Base-by-base conservation (phyloP, 192 early-diverging fungal species). In the Coemansia sp. region DNA sequence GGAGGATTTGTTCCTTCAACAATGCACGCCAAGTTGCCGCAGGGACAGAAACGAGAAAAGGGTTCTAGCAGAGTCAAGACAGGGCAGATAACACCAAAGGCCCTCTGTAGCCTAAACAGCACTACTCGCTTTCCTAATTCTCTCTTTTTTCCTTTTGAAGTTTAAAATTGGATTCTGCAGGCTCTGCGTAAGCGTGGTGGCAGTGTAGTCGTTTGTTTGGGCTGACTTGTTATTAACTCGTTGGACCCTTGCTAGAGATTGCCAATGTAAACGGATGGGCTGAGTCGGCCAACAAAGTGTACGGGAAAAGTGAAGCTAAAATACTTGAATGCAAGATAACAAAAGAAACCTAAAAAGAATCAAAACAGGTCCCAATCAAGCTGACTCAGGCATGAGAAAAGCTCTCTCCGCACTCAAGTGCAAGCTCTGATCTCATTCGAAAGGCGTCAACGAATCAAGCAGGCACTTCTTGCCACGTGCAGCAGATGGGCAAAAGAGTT, bases 211-310 rank as follows among this genome's bases (percentile, higher is more conserved):
- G 47, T 21, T 15, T n/a, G 47, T 49, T 5, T 49, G 4, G 43
- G 10, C n/a, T 8, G n/a, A 5, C 42, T 57, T 66, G 51, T 56
- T 59, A 56, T 42, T 67, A 59, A 48, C 56, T 59, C 52, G 69
- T 41, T 58, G 45, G 36, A 40, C 43, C 22, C 65, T 67, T 56
- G 54, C 54, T 19, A 56, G 19, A 9, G 21, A 22, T n/a, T 59
- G 22, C 32, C 26, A 59, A n/a, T 59, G 12, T 9, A 22, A 22
- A 3, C 1, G 8, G 51, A 21, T 52, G 16, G n/a, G n/a, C 51
- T n/a, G 57, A 32, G 10, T 64, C 64, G 56, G 64, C 52, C 56
- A 57, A 59, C 67, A 68, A 61, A 4, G 67, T 52, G 19, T 68
- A 47, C 46, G 52, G n/a, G 66, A 60, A 13, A 62, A 62, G 41